Percentiles rank a stretch among this genome's conserved stretches.
phyloP scores from a whole-genome alignment of 2,329 filamentous ascomycete genomes.

The Conoideocrella luteorostrata region DNA sequence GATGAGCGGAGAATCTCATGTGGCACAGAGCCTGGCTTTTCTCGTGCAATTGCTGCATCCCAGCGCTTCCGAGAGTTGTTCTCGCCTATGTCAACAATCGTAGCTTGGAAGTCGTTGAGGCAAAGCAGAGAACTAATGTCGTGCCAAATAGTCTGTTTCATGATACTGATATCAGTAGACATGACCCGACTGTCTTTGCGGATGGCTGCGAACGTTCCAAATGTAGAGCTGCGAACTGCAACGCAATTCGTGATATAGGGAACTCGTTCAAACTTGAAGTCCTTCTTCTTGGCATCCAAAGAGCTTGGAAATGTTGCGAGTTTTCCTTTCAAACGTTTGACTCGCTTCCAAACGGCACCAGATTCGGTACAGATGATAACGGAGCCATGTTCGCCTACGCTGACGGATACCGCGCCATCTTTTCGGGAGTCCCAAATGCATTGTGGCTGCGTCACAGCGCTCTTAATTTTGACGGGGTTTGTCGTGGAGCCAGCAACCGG shows the following conservation, averaged over 20 bases:
- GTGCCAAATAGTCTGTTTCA: slow-evolving; percentile 63
- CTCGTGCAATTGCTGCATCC: slow-evolving; percentile 26
- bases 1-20: slow-evolving; percentile 52
- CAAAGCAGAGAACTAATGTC: slow-evolving; percentile 66
- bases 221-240: slow-evolving; percentile 79
- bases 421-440: slow-evolving; percentile 88
- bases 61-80: slow-evolving; percentile 35
- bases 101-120: slow-evolving; percentile 52
- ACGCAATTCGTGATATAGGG: slow-evolving; percentile 80
- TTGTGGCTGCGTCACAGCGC: slow-evolving; percentile 69
- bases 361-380: slow-evolving; percentile 91
- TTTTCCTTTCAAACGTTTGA: slow-evolving; percentile 76
- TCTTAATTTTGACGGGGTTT: slow-evolving; percentile 84
- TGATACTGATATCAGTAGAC: slow-evolving; percentile 60
- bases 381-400: slow-evolving; percentile 85
- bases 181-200: slow-evolving; percentile 80
- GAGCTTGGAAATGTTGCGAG: slow-evolving; percentile 44
- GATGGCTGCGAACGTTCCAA: slow-evolving; percentile 83
- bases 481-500: slow-evolving; percentile 69
- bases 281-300: slow-evolving; percentile 62
- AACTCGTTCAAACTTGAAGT: slow-evolving; percentile 92
- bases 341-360: slow-evolving; percentile 86
- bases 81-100: slow-evolving; percentile 22
- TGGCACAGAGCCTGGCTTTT: slow-evolving; percentile 44
- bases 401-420: slow-evolving; percentile 78